Base-by-base conservation (phyloP, 192 early-diverging fungal genomes). In the Coemansia sp. region DNA sequence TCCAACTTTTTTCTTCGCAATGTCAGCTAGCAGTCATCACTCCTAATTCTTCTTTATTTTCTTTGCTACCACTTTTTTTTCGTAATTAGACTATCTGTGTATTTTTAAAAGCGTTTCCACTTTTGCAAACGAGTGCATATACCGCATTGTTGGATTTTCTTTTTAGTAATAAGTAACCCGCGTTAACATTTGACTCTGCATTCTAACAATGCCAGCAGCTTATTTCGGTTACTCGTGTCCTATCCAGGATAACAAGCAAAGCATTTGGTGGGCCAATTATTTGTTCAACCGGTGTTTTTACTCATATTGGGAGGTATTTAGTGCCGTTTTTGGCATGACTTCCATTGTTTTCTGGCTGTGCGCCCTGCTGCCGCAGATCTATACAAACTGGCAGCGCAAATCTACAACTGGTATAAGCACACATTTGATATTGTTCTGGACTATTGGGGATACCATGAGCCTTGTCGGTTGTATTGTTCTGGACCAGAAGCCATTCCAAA, bases 401-500 rank as follows among this genome's bases (percentile, higher is more conserved):
- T 72, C 64, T 1, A 64, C 76, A 5, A 70, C 62, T 8, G 70
- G 69, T 5, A 62, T 77, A 15, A 69, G 69, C 38, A 58, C 52
- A 0, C 39, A 44, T 10, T 60, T 77, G 26, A 59, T 77, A 0
- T 12, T 61, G 46, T 57, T 77, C 10, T 77, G 76, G 76, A 46
- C 71, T 26, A 58, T 69, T 78, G 92, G 92, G 23, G 92, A 94
- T 64, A 53, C 88, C 49, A 84, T 86, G 60, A 93, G 91, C 69
- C 69, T 93, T 5, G 66, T 90, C 46, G 92, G 91, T 14, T 88
- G 90, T 24, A 46, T 93, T 20, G 65, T 91, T 35, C 91, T 92
- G 34, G 60, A 87, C 8, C 92, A 93, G 68, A 86, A 88, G n/a
- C 77, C 83, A n/a, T 94, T 94, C 64, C 92, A 94, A 33, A 58